Conservation (phyloP, 257 asterid genomes). For the Petunia secreta region DNA sequence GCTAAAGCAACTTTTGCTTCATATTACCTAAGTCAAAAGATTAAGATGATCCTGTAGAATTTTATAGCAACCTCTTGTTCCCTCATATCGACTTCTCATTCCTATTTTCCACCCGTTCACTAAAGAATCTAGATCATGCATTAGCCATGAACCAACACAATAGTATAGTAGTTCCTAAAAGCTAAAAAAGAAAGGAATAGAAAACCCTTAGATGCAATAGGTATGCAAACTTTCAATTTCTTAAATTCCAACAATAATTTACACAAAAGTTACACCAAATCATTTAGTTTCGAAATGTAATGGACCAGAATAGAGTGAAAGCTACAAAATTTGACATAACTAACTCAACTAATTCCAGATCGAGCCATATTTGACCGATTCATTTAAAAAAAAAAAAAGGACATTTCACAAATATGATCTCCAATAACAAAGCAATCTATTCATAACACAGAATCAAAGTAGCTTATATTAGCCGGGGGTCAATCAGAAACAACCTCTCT, state of each 20-base stretch:
- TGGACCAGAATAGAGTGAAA: background rate
- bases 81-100: background rate
- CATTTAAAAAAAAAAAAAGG: background rate
- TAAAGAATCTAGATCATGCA: background rate
- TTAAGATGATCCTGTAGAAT: background rate
- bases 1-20: background rate
- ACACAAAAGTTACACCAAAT: background rate
- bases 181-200: background rate
- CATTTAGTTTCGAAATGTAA: background rate
- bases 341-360: constrained; percentile 3
- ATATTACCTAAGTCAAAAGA: background rate
- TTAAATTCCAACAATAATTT: constrained; percentile 1
- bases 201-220: background rate
- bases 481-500: too few species aligned
- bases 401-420: background rate
- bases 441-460: background rate
- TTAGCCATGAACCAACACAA: background rate
- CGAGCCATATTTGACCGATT: background rate
- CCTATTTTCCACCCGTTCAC: background rate
- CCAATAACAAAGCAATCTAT: constrained; percentile 4
- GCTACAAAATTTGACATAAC: background rate
- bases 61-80: background rate
- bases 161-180: background rate
- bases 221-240: background rate
- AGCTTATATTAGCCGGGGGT: background rate